Percentiles rank a stretch among this genome's conserved stretches.
Evolutionary conservation across 495 filamentous ascomycete species (phyloP).

Genomic region (Hypomontagnella monticulosa): DNA sequence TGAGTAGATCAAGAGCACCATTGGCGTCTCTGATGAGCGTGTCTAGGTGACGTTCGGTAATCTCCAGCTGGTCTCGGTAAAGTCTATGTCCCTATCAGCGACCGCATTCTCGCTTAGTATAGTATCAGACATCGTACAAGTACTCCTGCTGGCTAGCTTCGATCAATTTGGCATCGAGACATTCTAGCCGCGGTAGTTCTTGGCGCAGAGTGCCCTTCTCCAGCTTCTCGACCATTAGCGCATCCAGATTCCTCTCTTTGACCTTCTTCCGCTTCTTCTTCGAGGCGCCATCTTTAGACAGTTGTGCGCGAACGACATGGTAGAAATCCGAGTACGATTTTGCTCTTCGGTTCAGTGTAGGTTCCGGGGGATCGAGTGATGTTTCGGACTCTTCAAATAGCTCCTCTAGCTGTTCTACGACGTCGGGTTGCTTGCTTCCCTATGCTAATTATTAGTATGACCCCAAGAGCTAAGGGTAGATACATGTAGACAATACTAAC

Average conservation of each 20-base stretch:
- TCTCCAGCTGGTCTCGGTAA: slow-evolving; percentile 79
- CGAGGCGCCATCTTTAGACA: slow-evolving; percentile 55
- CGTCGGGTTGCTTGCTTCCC: slow-evolving; percentile 53
- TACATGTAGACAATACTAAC: slow-evolving; percentile 55
- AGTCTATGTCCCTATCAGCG: slow-evolving; percentile 60
- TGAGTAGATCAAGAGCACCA: slow-evolving; percentile 75
- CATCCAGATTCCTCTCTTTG: slow-evolving; percentile 54
- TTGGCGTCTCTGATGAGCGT: slow-evolving; percentile 80
- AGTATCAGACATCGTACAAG: slow-evolving; percentile 62
- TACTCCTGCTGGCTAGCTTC: slow-evolving; percentile 88
- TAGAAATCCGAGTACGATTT: slow-evolving; percentile 83
- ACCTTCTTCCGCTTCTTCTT: slow-evolving; percentile 53
- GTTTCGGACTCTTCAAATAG: slow-evolving; percentile 61
- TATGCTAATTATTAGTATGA: slow-evolving; percentile 37
- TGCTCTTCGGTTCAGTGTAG: slow-evolving; percentile 69
- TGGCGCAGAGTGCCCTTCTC: slow-evolving; percentile 65
- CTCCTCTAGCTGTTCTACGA: slow-evolving; percentile 53
- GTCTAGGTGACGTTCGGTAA: slow-evolving; percentile 82
- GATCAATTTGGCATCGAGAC: slow-evolving; percentile 71
- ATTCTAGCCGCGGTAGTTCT: slow-evolving; percentile 55
- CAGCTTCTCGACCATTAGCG: slow-evolving; percentile 48
- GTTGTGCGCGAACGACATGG: slow-evolving; percentile 65
- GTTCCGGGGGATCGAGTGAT: slow-evolving; percentile 65
- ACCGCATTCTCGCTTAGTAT: slow-evolving; percentile 7
- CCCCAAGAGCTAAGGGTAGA: slow-evolving; percentile 5